These are phyloP conservation scores for Leccinum pachyderme DNA, from an alignment of 1,284 basidiomycete species.

Conservation along the genomic window DNA sequence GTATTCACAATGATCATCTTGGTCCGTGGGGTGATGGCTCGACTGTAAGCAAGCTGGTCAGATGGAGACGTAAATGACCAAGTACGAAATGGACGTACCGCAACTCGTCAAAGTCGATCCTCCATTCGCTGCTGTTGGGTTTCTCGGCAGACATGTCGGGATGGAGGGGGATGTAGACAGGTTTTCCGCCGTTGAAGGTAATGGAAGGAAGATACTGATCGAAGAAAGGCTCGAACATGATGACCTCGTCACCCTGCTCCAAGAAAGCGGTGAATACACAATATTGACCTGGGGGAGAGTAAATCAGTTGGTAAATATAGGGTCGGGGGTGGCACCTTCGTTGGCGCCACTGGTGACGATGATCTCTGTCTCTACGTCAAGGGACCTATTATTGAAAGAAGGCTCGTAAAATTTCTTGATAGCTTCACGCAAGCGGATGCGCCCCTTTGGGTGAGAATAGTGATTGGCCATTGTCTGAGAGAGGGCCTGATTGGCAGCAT, in stretches of 20 bases:
- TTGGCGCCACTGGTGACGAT: constrained; percentile 95
- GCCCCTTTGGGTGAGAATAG: constrained; percentile 89
- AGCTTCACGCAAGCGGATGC: constrained; percentile 82
- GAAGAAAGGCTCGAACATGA: constrained; percentile 98
- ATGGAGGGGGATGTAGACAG: constrained; percentile 93
- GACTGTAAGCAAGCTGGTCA: constrained; percentile 39
- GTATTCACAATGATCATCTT: constrained; percentile 96
- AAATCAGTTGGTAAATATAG: neutral
- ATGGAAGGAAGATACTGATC: constrained; percentile 95
- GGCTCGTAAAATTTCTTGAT: constrained; percentile 78
- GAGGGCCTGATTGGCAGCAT: constrained; percentile 75
- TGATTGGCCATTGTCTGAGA: constrained; percentile 73
- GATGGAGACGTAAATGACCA: neutral
- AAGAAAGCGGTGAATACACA: constrained; percentile 87
- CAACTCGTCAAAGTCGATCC: constrained; percentile 82
- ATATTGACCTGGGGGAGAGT: constrained; percentile 64
- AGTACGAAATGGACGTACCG: constrained; percentile 44
- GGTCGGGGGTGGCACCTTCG: constrained; percentile 58
- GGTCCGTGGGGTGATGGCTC: constrained; percentile 80
- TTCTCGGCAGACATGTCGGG: constrained; percentile 62
- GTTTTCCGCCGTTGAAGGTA: constrained; percentile 89
- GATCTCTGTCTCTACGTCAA: constrained; percentile 88
- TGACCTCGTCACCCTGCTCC: constrained; percentile 92
- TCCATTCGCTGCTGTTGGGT: constrained; percentile 81
- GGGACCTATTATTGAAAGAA: constrained; percentile 60